phyloP scores from a whole-genome alignment of 129 eudicot genomes.

The Erigeron canadensis region DNA sequence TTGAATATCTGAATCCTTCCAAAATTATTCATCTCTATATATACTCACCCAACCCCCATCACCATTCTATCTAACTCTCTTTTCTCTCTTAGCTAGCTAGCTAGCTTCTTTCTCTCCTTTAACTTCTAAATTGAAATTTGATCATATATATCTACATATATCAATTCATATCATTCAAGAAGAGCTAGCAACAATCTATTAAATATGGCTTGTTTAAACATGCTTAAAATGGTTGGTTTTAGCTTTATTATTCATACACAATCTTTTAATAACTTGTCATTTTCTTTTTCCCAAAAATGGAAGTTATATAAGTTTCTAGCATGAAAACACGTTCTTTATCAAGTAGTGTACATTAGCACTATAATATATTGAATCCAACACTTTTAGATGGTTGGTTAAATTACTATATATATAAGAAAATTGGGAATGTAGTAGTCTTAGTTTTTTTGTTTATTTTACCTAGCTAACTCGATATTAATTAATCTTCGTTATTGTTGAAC shows the following conservation, averaged over 20 bases:
- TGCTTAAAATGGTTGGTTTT: constrained; percentile 40
- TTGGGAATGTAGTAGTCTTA: no score
- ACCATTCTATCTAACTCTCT: constrained; percentile 11
- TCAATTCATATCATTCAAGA: constrained; percentile 6
- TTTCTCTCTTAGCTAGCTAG: no score
- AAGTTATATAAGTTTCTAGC: not conserved
- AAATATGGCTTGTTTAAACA: constrained; percentile 49
- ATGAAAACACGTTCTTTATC: not conserved
- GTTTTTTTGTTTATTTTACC: no score
- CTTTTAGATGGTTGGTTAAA: no score
- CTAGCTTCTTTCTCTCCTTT: not conserved
- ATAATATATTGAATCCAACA: no score
- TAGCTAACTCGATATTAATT: not conserved
- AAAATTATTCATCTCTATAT: constrained; percentile 38
- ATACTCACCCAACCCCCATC: constrained; percentile 17
- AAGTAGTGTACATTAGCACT: not conserved
- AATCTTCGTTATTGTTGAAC: not conserved
- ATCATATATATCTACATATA: not conserved
- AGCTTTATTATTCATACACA: not conserved
- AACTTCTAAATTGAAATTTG: not conserved
- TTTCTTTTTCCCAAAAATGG: not conserved
- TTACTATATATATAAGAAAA: no score
- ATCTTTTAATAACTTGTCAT: not conserved
- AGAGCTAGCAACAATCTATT: constrained; percentile 7
- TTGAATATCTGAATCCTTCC: constrained; percentile 11